Evolutionary conservation across 1,284 basidiomycete species (phyloP).

Genomic region (Cryptococcus maquisensis): DNA sequence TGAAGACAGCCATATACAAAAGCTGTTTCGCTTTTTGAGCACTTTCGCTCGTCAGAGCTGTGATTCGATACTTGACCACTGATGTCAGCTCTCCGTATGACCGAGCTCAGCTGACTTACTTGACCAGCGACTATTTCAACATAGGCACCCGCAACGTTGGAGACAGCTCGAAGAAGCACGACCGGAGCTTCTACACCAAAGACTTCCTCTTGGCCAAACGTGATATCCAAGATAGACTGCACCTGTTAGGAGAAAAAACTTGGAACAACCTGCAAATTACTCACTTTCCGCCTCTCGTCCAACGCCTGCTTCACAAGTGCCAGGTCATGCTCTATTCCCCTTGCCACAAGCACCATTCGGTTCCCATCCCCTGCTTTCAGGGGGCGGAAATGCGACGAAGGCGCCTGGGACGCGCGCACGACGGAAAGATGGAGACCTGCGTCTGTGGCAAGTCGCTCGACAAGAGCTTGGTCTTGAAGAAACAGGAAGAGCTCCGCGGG

Average conservation of each 20-base stretch:
- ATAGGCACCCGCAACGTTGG: slow-evolving; percentile 16
- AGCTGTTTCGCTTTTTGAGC: slow-evolving; percentile 5
- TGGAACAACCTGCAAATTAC: not conserved
- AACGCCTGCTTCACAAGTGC: slow-evolving; percentile 2
- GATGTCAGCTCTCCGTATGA: not conserved
- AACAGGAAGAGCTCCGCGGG: slow-evolving; percentile 19
- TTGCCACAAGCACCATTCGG: slow-evolving; percentile 10
- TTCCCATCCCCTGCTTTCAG: slow-evolving; percentile 1
- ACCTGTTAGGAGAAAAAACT: not conserved
- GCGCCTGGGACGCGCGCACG: slow-evolving; percentile 4
- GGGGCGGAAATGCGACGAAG: not conserved
- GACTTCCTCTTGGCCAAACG: slow-evolving; percentile 1
- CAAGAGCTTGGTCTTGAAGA: slow-evolving; percentile 10
- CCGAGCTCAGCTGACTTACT: no score
- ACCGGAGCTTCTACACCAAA: slow-evolving; percentile 4
- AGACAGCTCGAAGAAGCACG: slow-evolving; percentile 12
- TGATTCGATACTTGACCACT: slow-evolving; percentile 11
- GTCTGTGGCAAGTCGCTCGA: slow-evolving; percentile 9
- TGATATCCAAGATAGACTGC: slow-evolving; percentile 4
- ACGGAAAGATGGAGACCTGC: slow-evolving; percentile 9
- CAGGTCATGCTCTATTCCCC: slow-evolving; percentile 2
- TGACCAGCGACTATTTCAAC: slow-evolving; percentile 5
- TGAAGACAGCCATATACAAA: slow-evolving; percentile 7
- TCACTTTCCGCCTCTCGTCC: slow-evolving; percentile 7
- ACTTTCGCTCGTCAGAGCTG: slow-evolving; percentile 9